These are phyloP conservation scores for Porphyrellus cyaneotinctus DNA, from an alignment of 768 basidiomycete genomes.

Conservation along the genomic window DNA sequence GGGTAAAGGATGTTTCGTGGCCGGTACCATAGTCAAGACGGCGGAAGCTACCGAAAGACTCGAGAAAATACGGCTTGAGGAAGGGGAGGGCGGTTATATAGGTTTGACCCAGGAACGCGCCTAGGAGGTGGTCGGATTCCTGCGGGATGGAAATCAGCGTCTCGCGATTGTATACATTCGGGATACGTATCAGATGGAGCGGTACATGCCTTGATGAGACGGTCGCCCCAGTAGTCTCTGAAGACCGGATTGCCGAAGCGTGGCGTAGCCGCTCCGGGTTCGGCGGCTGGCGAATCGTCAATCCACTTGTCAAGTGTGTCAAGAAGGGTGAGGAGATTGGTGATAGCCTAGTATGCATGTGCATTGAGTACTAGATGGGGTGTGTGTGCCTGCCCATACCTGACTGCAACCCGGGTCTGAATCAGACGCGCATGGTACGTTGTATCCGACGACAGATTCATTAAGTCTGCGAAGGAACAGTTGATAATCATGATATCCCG, in stretches of 20 bases:
- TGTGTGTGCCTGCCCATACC: constrained; percentile 11
- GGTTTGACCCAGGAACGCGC: constrained; percentile 43
- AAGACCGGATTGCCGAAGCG: constrained; percentile 93
- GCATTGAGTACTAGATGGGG: background rate
- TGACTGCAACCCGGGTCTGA: constrained; percentile 10
- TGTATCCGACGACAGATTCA: constrained; percentile 68
- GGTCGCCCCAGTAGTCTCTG: constrained; percentile 68
- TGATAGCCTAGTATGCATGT: constrained; percentile 40
- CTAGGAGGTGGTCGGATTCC: constrained; percentile 52
- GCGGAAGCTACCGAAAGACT: constrained; percentile 85
- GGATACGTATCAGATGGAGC: background rate
- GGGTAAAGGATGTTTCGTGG: constrained; percentile 85
- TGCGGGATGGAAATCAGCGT: constrained; percentile 24
- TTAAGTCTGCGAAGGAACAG: constrained; percentile 73
- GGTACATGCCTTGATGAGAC: constrained; percentile 64
- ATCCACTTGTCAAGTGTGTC: constrained; percentile 71
- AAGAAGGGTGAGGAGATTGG: constrained; percentile 51
- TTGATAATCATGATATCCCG: constrained; percentile 69
- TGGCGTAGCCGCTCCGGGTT: constrained; percentile 52
- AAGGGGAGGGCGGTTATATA: constrained; percentile 50
- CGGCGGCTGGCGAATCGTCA: constrained; percentile 70
- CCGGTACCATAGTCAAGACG: constrained; percentile 97
- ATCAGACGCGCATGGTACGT: constrained; percentile 39
- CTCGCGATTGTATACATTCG: background rate
- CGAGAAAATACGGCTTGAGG: constrained; percentile 71